phyloP scores from a whole-genome alignment of 495 filamentous ascomycete species.

The Hypoxylon fuscum region DNA sequence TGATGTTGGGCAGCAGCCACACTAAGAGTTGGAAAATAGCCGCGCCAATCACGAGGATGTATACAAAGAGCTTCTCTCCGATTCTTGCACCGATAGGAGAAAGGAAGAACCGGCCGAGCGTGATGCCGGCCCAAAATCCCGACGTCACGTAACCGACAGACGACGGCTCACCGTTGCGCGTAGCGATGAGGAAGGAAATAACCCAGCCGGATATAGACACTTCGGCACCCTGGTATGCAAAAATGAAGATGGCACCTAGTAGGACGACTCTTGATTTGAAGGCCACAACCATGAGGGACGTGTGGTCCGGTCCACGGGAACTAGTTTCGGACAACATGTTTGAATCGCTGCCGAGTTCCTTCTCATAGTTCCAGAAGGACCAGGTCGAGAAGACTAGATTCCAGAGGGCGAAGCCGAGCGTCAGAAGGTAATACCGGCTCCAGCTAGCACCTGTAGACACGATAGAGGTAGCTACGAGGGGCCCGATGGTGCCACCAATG shows the following conservation, averaged over 20 bases:
- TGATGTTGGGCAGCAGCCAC: slow-evolving; percentile 76
- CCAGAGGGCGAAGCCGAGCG: slow-evolving; percentile 58
- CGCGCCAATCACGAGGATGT: slow-evolving; percentile 65
- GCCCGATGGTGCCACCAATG: slow-evolving; percentile 73
- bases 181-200: slow-evolving; percentile 77
- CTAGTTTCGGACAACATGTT: slow-evolving; percentile 9
- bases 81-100: slow-evolving; percentile 68
- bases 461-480: slow-evolving; percentile 75
- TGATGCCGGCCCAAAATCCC: slow-evolving; percentile 86
- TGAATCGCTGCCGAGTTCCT: slow-evolving; percentile 47
- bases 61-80: slow-evolving; percentile 75
- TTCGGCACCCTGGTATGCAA: slow-evolving; percentile 83
- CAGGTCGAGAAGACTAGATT: slow-evolving; percentile 61
- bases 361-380: slow-evolving; percentile 66
- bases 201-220: slow-evolving; percentile 84
- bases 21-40: slow-evolving; percentile 74
- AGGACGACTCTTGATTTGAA: slow-evolving; percentile 70
- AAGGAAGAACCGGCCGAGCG: slow-evolving; percentile 74
- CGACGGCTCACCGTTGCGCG: slow-evolving; percentile 70
- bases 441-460: slow-evolving; percentile 60
- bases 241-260: slow-evolving; percentile 78
- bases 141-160: slow-evolving; percentile 81
- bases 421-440: slow-evolving; percentile 69
- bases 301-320: slow-evolving; percentile 13
- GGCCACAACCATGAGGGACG: slow-evolving; percentile 48